Percentiles rank a stretch among this genome's conserved stretches.
Evolutionary conservation across 2,329 filamentous ascomycete genomes (phyloP).

Genomic region (Colletotrichum sidae): DNA sequence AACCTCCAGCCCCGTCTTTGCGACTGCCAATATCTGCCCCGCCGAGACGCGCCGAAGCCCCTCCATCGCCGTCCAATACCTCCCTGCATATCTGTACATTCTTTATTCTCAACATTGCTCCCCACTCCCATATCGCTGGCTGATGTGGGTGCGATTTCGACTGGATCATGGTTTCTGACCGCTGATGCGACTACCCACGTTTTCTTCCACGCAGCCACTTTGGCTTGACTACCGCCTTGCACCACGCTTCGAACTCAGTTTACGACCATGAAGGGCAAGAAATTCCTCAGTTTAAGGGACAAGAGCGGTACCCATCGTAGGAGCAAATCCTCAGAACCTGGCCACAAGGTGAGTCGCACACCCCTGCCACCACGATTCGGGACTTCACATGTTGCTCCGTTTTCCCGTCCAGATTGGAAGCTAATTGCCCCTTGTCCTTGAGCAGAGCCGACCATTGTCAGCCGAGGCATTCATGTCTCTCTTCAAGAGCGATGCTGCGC

Average conservation of each 20-base stretch:
- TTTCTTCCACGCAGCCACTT: slow-evolving; percentile 23
- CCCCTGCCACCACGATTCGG: slow-evolving; percentile 13
- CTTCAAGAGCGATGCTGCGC: slow-evolving; percentile 71
- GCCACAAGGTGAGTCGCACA: slow-evolving; percentile 59
- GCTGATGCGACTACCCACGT: slow-evolving; percentile 21
- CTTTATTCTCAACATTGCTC: slow-evolving; percentile 28
- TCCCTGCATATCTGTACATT: slow-evolving; percentile 18
- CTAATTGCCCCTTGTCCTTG: slow-evolving; percentile 9
- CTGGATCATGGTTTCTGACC: slow-evolving; percentile 30
- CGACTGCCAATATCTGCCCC: slow-evolving; percentile 37
- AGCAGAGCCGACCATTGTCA: slow-evolving; percentile 63
- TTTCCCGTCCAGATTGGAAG: slow-evolving; percentile 4
- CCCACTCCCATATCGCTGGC: slow-evolving; percentile 33
- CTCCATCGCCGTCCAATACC: slow-evolving; percentile 17
- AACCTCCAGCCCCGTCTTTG: slow-evolving; percentile 34
- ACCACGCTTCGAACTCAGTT: slow-evolving; percentile 1
- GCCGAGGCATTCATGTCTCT: slow-evolving; percentile 71
- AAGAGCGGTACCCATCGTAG: slow-evolving; percentile 67
- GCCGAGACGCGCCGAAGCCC: slow-evolving; percentile 35
- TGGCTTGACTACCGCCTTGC: slow-evolving; percentile 13
- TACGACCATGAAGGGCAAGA: slow-evolving; percentile 67
- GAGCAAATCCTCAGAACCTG: slow-evolving; percentile 66
- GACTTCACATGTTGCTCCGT: slow-evolving; percentile 17
- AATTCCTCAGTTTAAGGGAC: slow-evolving; percentile 78
- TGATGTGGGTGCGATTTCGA: slow-evolving; percentile 34